Base-by-base conservation (phyloP, 2,329 filamentous ascomycete species). In the Aspergillus flavus region DNA sequence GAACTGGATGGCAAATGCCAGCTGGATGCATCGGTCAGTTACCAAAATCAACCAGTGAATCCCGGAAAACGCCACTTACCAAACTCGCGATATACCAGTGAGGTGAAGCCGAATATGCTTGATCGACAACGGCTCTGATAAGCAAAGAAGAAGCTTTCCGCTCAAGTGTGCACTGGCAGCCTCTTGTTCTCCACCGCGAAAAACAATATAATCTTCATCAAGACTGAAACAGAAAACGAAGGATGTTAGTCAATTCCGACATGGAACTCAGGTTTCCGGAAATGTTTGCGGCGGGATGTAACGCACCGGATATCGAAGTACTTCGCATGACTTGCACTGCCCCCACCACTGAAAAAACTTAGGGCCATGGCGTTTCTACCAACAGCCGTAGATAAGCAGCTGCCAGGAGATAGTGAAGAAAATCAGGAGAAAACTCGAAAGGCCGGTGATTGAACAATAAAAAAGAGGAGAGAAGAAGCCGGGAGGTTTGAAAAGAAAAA, bases 121-220 rank as follows among this genome's bases (percentile, higher is more conserved):
- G 39, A 93, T 86, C 62, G 87, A 89, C 63, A 94, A 79, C 0
- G 89, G 82, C 46, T 89, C 83, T 26, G 87, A 87, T 41, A 94
- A 82, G 72, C 91, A 94, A 41, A 94, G 82, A 41, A 94, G 89
- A 36, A 94, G 80, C 28, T 86, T 87, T 54, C 92, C 92, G 72
- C 89, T 91, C 68, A 95, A 80, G 59, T 91, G 79, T 71, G 92
- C 91, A 65, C 90, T 91, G 50, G 90, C 86, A 54, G 91, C 90
- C 74, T 94, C 92, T 74, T 91, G 84, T 61, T 92, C 89, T 69
- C 81, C 85, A 64, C 92, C 92, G 59, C 91, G 89, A 66, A 95
- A 90, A 34, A 94, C 89, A 63, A 94, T 87, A 62, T 94, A 91
- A 71, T 92, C 89, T 72, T 90, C 89, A 58, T 94, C 90, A 64